Conservation (phyloP, 73 alveolate genomes). For the Loxodes magnus region DNA sequence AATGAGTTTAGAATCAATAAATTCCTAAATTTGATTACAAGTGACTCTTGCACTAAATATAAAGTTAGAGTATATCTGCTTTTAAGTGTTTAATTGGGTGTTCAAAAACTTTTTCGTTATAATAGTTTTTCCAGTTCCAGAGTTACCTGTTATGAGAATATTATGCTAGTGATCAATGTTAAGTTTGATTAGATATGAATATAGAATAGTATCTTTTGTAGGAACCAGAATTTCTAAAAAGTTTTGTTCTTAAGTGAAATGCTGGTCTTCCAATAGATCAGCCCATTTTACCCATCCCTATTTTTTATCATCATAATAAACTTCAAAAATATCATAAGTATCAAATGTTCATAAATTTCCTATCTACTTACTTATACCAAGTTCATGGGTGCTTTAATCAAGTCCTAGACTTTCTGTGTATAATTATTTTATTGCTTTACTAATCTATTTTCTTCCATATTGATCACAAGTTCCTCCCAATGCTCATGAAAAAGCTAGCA, state of each 20-base stretch:
- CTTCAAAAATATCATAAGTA: neutral
- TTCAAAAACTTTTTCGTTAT: slow-evolving; percentile 68
- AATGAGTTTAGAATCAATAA: slow-evolving; percentile 76
- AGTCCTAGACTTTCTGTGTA: slow-evolving; percentile 65
- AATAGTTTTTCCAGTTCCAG: slow-evolving; percentile 99
- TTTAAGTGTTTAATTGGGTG: slow-evolving; percentile 50
- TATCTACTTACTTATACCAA: too few relatives aligned
- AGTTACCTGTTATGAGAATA: slow-evolving; percentile 95
- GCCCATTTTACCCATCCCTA: slow-evolving; percentile 1
- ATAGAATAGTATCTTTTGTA: slow-evolving; percentile 88
- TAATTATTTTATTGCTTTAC: slow-evolving; percentile 46
- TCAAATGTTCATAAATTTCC: too few relatives aligned
- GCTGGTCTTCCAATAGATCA: too few relatives aligned
- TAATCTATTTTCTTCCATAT: slow-evolving; percentile 62
- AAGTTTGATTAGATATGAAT: slow-evolving; percentile 58
- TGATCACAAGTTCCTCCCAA: slow-evolving; percentile 92
- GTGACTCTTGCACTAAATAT: slow-evolving; percentile 97
- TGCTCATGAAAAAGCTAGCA: slow-evolving; percentile 79
- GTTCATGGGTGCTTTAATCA: too few relatives aligned
- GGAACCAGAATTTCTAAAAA: slow-evolving; percentile 82
- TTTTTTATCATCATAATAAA: slow-evolving; percentile 1
- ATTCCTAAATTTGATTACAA: slow-evolving; percentile 66
- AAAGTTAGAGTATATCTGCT: slow-evolving; percentile 83
- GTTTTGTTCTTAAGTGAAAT: too few relatives aligned
- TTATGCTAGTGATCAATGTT: slow-evolving; percentile 85